Conservation (phyloP, 2,329 filamentous ascomycete species). For the Microdochium bolleyi region DNA sequence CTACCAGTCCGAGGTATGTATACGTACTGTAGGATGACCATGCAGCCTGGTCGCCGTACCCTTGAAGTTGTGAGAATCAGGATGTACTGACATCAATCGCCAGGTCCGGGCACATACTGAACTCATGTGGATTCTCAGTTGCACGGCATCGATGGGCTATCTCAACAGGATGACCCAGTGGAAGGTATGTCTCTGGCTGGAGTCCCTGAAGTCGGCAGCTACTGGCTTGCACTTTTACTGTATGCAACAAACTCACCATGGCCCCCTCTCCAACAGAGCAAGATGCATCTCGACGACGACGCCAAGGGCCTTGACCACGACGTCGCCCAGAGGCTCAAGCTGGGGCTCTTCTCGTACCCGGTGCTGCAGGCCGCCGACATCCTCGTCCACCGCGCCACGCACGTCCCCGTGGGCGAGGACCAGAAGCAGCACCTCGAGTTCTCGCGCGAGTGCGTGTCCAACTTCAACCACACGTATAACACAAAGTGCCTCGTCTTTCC, state of each 20-base stretch:
- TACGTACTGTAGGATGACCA: no score
- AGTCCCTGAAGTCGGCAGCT: no score
- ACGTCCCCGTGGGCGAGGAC: slow-evolving; percentile 95
- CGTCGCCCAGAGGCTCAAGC: slow-evolving; percentile 53
- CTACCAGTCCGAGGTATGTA: slow-evolving; percentile 65
- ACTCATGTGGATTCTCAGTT: slow-evolving; percentile 95
- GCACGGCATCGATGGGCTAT: slow-evolving; percentile 85
- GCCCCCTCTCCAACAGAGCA: no score
- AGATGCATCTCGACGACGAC: slow-evolving; percentile 56
- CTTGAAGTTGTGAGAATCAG: no score
- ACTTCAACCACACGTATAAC: slow-evolving; percentile 74
- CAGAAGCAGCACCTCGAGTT: slow-evolving; percentile 94
- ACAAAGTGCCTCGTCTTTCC: slow-evolving; percentile 54
- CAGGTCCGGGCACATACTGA: slow-evolving; percentile 74
- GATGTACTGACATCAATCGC: background rate
- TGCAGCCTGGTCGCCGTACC: no score
- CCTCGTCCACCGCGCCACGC: slow-evolving; percentile 80
- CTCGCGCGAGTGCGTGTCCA: slow-evolving; percentile 73
- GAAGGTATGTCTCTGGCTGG: slow-evolving; percentile 56
- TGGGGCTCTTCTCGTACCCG: slow-evolving; percentile 92
- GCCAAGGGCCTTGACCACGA: slow-evolving; percentile 49
- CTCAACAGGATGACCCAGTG: slow-evolving; percentile 98
- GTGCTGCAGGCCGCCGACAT: slow-evolving; percentile 94
- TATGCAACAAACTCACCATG: no score
- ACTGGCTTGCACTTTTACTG: no score